A percentile compares a stretch with the other conserved stretches of the same genome.
phyloP scores from a whole-genome alignment of 148 eudicot genomes.

The Persicaria tinctoria region DNA sequence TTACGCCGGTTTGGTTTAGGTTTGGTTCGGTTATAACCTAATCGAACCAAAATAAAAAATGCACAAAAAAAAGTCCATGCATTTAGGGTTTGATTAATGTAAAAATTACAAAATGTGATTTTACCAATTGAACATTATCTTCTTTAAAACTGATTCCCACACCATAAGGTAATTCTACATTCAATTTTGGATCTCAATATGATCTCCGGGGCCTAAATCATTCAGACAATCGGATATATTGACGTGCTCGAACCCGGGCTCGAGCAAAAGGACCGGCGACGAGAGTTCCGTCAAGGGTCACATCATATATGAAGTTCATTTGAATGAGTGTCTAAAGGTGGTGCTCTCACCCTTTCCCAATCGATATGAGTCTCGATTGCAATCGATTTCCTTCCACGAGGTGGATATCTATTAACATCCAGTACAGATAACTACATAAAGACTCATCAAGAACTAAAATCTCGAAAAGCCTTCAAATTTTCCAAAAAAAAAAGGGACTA shows the following conservation, averaged over 20 bases:
- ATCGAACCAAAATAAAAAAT: no score
- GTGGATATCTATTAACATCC: constrained; percentile 60
- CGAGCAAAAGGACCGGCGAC: no score
- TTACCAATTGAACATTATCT: no score
- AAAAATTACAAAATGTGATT: no score
- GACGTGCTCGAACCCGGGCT: no score
- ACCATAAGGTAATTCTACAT: constrained; percentile 95
- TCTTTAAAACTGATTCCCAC: neutral
- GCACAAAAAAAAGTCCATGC: no score
- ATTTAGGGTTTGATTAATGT: no score
- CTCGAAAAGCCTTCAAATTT: neutral
- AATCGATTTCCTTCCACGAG: constrained; percentile 75
- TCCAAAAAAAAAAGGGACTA: neutral
- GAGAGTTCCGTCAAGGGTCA: no score
- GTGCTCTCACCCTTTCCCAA: constrained; percentile 83
- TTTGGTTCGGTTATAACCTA: no score
- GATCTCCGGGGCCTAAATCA: constrained; percentile 80
- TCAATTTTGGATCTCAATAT: constrained; percentile 95
- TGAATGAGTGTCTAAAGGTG: constrained; percentile 74
- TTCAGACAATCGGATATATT: constrained; percentile 60
- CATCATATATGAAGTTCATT: constrained; percentile 71
- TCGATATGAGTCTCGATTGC: constrained; percentile 59
- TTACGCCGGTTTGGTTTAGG: no score
- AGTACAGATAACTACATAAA: no score
- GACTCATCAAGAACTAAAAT: neutral